A percentile compares a stretch with the other conserved stretches of the same genome.
These are phyloP conservation scores for Alternaria gansuensis DNA, from an alignment of 2,329 filamentous ascomycete genomes.

Conservation along the genomic window DNA sequence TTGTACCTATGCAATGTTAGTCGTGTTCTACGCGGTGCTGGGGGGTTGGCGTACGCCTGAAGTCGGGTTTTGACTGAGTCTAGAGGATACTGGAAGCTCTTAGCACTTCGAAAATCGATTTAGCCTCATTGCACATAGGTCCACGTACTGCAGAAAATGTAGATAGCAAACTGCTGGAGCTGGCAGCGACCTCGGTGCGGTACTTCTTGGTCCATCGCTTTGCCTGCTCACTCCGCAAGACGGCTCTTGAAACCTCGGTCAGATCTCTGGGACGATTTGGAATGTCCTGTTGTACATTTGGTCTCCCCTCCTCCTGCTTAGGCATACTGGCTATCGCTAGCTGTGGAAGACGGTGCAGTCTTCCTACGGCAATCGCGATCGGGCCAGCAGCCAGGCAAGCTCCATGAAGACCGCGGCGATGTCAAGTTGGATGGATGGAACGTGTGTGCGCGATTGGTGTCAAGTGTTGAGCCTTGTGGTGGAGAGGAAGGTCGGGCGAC, in stretches of 20 bases:
- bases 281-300: constrained; percentile 34
- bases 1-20: constrained; percentile 64
- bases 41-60: constrained; percentile 66
- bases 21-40: neutral
- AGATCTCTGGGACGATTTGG: constrained; percentile 52
- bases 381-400: constrained; percentile 61
- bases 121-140: neutral
- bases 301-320: constrained; percentile 40
- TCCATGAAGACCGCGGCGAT: constrained; percentile 61
- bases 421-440: constrained; percentile 30
- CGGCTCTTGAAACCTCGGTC: constrained; percentile 44
- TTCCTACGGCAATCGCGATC: constrained; percentile 69
- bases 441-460: constrained; percentile 23
- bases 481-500: constrained; percentile 32
- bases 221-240: constrained; percentile 54
- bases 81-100: constrained; percentile 70
- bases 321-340: constrained; percentile 59
- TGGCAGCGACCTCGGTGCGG: constrained; percentile 81
- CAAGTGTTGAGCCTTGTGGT: constrained; percentile 12
- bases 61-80: constrained; percentile 91
- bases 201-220: constrained; percentile 75
- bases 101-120: constrained; percentile 20
- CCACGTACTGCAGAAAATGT: constrained; percentile 72
- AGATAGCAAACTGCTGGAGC: constrained; percentile 77
- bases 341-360: constrained; percentile 63